Evolutionary conservation across 768 basidiomycete species (phyloP), one percentile per base, ranked within the genome.

Genomic region (Leucosporidium scottii): DNA sequence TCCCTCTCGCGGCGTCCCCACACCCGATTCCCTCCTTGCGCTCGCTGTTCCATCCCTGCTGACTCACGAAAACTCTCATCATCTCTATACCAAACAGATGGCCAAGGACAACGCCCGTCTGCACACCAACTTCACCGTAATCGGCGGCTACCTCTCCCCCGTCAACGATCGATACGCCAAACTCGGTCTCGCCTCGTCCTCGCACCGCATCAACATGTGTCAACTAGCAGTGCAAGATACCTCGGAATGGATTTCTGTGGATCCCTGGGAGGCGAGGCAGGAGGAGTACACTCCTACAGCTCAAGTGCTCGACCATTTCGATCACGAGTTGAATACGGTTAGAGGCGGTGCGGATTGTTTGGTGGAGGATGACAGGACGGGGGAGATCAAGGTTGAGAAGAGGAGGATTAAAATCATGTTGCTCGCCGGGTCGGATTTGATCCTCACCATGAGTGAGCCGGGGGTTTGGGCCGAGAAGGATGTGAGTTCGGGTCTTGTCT

Each of bases 121-220:
- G 74, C 91, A 93, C 78, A 92, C 91, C 58, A 82, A 89, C 71
- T 96, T 90, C 75, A 91, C 96, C 79, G 90, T 99, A 74, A 83
- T 97, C 75, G 96, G 89, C 31, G 93, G 92, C 3, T 98, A 97
- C 80, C 85, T 97, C 75, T 94, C 92, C 73, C 94, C 96, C 39
- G 96, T 99, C 77, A 88, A 86, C 76, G 93, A 94, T 82, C 82
- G 84, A 82, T 99, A 99, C 86, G 91, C 92, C 84, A 99, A 99
- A 78, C 86, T 89, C 48, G 96, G 96, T 61, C 82, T 99, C 55
- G 86, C 96, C 62, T 89, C 86, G 68, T 91, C 91, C 56, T 78
- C 81, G 61, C 91, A 96, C 79, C 85, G 94, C 39, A 93, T 96
- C 78, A 83, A 89, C 62, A 75, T 80, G 80, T 80, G 79, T 70